Evolutionary conservation across 1,284 basidiomycete genomes (phyloP).

Genomic region (Veloboletus limbatus): DNA sequence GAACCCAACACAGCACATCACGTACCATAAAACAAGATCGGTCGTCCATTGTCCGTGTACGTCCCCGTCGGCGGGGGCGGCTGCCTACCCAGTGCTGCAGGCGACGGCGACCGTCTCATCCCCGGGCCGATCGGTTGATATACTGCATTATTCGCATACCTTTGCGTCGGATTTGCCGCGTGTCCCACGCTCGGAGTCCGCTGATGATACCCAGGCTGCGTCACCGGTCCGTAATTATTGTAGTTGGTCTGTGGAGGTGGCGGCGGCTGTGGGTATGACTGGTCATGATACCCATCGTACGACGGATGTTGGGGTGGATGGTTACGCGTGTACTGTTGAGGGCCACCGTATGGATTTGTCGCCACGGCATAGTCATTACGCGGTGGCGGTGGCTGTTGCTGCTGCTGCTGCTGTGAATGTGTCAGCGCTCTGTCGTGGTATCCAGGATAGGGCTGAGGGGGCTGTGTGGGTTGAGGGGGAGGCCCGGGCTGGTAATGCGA

Average conservation of each 20-base stretch:
- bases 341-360: conserved; percentile 9
- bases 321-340: conserved; percentile 18
- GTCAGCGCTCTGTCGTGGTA: conserved; percentile 24
- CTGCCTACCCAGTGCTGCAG: conserved; percentile 30
- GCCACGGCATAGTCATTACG: conserved; percentile 26
- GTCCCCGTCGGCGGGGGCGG: conserved; percentile 56
- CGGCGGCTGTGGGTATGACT: conserved; percentile 14
- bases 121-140: conserved; percentile 26
- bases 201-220: conserved; percentile 10
- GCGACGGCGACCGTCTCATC: conserved; percentile 36
- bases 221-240: conserved; percentile 8
- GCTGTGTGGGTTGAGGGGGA: conserved; percentile 15
- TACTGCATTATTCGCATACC: conserved; percentile 10
- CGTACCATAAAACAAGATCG: conserved; percentile 81
- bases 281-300: conserved; percentile 20
- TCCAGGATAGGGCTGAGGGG: conserved; percentile 11
- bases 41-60: conserved; percentile 74
- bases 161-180: not conserved
- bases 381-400: conserved; percentile 1
- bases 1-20: conserved; percentile 7
- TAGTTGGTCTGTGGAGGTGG: conserved; percentile 15
- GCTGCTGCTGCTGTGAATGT: conserved; percentile 14
- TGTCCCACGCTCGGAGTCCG: conserved; percentile 13
- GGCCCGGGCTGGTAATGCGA: conserved; percentile 14
- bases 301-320: conserved; percentile 21